Evolutionary conservation across 345 rosid species (phyloP), one percentile per base, ranked within the genome.

Genomic region (Eucalyptus erythrocorys): DNA sequence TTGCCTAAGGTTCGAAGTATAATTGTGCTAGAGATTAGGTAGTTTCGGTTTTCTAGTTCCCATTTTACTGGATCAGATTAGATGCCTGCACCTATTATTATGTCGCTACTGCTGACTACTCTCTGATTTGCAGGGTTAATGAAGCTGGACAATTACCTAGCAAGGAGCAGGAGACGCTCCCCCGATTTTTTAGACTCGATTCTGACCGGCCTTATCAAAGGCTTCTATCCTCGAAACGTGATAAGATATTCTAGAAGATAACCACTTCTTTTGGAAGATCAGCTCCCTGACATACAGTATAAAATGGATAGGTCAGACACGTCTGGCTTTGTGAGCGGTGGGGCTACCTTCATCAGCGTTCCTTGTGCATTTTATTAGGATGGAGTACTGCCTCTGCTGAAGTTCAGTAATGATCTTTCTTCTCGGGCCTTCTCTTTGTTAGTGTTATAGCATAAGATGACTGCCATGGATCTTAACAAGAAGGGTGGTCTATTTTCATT

Each of bases 241-340:
- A 90, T 95, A 87, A 93, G 93, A 93, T 93, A 92, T 88, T 80
- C 48, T 47, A 34, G 89, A 50, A 71, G 10, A 55, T 87, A 88
- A 88, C 88, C 90, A 76, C 59, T 87, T 86, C 84, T 55, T n/a
- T 79, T 48, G 37, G 85, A 89, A 85, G 82, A 85, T 88, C 61
- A 32, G 81, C 22, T 87, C 48, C 68, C 88, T 50, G 85, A 89
- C 66, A 45, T 76, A 87, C 86, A 30, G n/a, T n/a, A 71, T 48
- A 90, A 93, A 91, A 97, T 97, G 97, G 99, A 96, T 93, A 92
- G 99, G 85, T 93, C 94, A 68, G 99, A 96, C 89, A 96, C 96
- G 43, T 96, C 97, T 32, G 99, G 99, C 85, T 96, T 96, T 92
- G 97, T 97, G 85, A 97, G 99, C 87, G 96, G 97, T 89, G 99